A percentile compares a stretch with the other conserved stretches of the same genome.
phyloP scores from a whole-genome alignment of 257 asterid genomes.

The Scutellaria minor region DNA sequence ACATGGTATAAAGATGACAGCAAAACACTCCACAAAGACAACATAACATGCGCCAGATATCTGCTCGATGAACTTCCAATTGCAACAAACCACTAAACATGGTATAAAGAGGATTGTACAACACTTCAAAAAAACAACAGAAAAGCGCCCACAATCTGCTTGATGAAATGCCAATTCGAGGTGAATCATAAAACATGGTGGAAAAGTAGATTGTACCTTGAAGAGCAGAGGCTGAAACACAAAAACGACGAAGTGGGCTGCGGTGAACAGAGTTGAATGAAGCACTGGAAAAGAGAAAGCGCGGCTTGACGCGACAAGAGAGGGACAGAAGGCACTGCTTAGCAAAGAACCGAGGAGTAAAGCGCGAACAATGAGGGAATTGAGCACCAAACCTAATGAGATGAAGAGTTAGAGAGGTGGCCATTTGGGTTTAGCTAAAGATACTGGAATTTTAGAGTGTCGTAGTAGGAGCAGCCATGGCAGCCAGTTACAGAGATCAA shows the following conservation, averaged over 20 bases:
- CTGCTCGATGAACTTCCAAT: background rate
- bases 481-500: background rate
- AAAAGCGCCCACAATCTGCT: slow-evolving; percentile 18
- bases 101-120: background rate
- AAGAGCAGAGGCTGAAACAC: slow-evolving; percentile 44
- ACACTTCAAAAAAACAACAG: background rate
- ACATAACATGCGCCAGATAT: background rate
- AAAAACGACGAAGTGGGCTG: slow-evolving; percentile 39
- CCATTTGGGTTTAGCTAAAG: slow-evolving; percentile 45
- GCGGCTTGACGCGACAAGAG: slow-evolving; percentile 31
- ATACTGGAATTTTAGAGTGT: background rate
- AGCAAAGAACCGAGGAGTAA: slow-evolving; percentile 35
- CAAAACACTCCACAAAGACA: background rate
- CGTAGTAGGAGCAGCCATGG: slow-evolving; percentile 29
- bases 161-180: slow-evolving; percentile 34
- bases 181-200: background rate
- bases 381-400: slow-evolving; percentile 52
- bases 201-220: slow-evolving; percentile 37
- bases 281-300: slow-evolving; percentile 31
- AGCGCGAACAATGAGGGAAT: slow-evolving; percentile 45
- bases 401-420: slow-evolving; percentile 50
- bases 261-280: slow-evolving; percentile 15
- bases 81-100: background rate
- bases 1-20: background rate
- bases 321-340: slow-evolving; percentile 34